Evolutionary conservation across 2,329 filamentous ascomycete genomes (phyloP).

Genomic region (Alternaria arbusti): DNA sequence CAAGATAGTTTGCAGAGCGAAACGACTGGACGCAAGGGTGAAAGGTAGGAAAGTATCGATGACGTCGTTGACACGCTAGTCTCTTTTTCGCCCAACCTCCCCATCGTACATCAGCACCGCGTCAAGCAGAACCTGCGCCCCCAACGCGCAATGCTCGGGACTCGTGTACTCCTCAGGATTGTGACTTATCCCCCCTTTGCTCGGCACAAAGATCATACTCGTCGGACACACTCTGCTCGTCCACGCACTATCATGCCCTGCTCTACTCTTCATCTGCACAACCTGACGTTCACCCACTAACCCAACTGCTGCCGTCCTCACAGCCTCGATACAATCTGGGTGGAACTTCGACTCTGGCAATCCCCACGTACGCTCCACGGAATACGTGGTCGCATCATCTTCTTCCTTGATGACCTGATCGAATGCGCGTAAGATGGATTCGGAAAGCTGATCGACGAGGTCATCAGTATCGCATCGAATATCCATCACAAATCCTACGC

Average conservation of each 20-base stretch:
- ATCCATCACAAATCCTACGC: constrained; percentile 38
- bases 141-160: constrained; percentile 52
- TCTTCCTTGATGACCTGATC: constrained; percentile 29
- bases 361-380: constrained; percentile 31
- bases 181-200: constrained; percentile 52
- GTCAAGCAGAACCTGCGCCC: constrained; percentile 56
- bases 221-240: constrained; percentile 36
- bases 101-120: constrained; percentile 10
- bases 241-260: constrained; percentile 38
- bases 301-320: constrained; percentile 23
- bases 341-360: constrained; percentile 36
- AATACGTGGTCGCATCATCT: constrained; percentile 28
- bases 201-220: constrained; percentile 55
- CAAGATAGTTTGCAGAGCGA: not conserved
- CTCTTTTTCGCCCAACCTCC: not conserved
- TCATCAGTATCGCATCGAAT: constrained; percentile 35
- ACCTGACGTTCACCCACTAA: constrained; percentile 25
- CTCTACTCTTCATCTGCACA: constrained; percentile 37
- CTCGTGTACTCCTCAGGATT: constrained; percentile 53
- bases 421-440: constrained; percentile 27
- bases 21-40: not conserved
- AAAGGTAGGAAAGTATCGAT: constrained; percentile 1
- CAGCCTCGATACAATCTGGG: constrained; percentile 26
- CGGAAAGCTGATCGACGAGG: constrained; percentile 32
- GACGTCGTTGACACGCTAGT: constrained; percentile 11